Evolutionary conservation across 148 eudicot genomes (phyloP).

Genomic region (Selenicereus undatus): DNA sequence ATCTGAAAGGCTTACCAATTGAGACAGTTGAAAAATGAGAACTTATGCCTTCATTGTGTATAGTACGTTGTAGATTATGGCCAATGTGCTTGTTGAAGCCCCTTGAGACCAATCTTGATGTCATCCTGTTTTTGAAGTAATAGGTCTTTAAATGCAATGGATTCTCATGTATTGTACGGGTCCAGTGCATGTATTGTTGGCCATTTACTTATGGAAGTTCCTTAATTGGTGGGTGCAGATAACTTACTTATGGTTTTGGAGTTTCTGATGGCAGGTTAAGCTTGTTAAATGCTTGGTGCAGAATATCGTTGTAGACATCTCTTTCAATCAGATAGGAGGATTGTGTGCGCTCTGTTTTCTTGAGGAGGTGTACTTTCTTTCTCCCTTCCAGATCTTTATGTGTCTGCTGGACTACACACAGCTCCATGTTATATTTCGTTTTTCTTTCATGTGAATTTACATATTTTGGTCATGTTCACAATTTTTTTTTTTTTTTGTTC

Average conservation of each 20-base stretch:
- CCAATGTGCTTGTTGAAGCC: background rate
- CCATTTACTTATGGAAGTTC: background rate
- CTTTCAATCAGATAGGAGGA: conserved; percentile 93
- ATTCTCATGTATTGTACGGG: background rate
- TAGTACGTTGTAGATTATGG: background rate
- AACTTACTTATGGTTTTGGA: conserved; percentile 11
- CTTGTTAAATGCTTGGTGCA: conserved; percentile 92
- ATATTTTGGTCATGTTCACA: background rate
- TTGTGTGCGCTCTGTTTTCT: conserved; percentile 89
- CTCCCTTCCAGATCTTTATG: background rate
- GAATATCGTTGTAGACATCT: conserved; percentile 92
- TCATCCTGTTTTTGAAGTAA: background rate
- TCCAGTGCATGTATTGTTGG: background rate
- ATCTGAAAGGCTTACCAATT: background rate
- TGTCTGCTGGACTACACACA: background rate
- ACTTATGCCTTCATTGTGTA: background rate
- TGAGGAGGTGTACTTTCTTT: conserved; percentile 59
- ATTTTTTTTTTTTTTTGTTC: background rate
- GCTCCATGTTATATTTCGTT: background rate
- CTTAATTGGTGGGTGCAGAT: background rate
- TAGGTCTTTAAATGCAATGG: background rate
- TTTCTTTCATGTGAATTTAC: background rate
- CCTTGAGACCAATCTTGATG: background rate
- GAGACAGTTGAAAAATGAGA: background rate
- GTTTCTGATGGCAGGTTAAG: conserved; percentile 74